Base-by-base conservation (phyloP, 2,329 filamentous ascomycete species). In the Epichloe aotearoae region DNA sequence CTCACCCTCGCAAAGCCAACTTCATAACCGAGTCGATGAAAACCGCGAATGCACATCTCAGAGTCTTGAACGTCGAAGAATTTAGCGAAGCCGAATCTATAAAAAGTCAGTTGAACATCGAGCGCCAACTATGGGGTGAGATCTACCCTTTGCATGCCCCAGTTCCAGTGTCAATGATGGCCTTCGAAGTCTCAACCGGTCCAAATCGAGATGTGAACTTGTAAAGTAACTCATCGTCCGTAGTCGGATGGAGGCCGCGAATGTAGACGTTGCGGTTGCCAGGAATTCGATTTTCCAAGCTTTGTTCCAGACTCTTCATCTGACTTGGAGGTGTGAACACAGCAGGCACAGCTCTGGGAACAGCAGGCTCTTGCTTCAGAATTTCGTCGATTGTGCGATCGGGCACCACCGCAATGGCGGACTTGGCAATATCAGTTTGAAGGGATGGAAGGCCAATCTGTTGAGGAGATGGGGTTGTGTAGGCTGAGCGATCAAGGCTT, bases 261-360 rank as follows among this genome's bases (percentile, higher is more conserved):
- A 98, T 96, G 73, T 98, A 98, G 57, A 98, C 91, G 62, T 98
- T 98, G 56, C 89, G 93, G 64, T 97, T 95, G 43, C 90, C 90
- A 46, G 86, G 73, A 52, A 83, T 93, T 53, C 89, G 86, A 62
- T 97, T 97, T 69, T 95, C 88, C 46, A 98, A 75, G 63, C 90
- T 95, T 67, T 95, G 90, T 56, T 95, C 91, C 30, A 97, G 79
- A 41, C 86, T 90, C 75, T 95, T 87, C 71, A 87, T 81, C 61
- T 86, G 86, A 52, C 91, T 90, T 23, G 83, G 84, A 30, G 88
- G 88, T 52, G 86, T 89, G 62, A 87, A 90, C 57, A 89, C 83
- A 6, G 93, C 91, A 15, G 91, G 91, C 44, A 98, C 90, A 47
- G 93, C 91, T 55, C 80, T 78, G 19, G 93, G 93, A 55, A 98